Conservation (phyloP, 192 early-diverging fungal species). For the Lobulomyces angularis region DNA sequence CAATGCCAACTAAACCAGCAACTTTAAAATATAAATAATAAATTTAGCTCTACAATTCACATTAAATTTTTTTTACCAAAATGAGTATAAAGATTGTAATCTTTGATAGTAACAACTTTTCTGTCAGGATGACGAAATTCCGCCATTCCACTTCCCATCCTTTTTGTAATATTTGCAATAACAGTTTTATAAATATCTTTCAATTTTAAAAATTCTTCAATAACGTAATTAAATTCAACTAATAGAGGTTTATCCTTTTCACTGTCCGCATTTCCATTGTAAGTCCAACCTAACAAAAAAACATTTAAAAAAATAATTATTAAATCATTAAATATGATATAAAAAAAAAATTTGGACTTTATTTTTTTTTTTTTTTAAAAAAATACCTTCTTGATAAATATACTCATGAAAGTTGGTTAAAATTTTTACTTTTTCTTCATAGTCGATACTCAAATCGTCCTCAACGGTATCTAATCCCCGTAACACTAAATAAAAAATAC, state of each 20-base stretch:
- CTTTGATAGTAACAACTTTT: conserved; percentile 50
- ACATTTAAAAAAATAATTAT: not conserved
- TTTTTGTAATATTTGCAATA: conserved; percentile 79
- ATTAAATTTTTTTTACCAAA: too few relatives aligned
- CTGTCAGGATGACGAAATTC: conserved; percentile 38
- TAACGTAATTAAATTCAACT: conserved; percentile 77
- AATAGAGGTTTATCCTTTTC: conserved; percentile 91
- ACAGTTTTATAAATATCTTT: conserved; percentile 62
- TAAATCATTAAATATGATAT: not conserved
- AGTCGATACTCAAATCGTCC: conserved; percentile 89
- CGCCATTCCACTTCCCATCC: conserved; percentile 95
- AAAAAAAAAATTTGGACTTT: not conserved
- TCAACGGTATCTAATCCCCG: conserved; percentile 96
- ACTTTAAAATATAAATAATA: too few relatives aligned
- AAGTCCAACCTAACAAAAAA: conserved; percentile 28
- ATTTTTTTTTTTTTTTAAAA: too few relatives aligned
- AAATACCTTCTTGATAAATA: conserved; percentile 61
- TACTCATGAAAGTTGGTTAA: conserved; percentile 70
- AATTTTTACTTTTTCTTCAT: conserved; percentile 61
- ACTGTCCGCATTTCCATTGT: conserved; percentile 60
- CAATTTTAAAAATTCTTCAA: conserved; percentile 76
- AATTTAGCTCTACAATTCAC: too few relatives aligned
- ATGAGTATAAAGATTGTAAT: conserved; percentile 95
- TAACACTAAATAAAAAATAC: conserved; percentile 91
- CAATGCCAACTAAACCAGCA: conserved; percentile 88